These are phyloP conservation scores for Groenewaldozyma salmanticensis DNA, from an alignment of 805 yeast species.

Conservation along the genomic window DNA sequence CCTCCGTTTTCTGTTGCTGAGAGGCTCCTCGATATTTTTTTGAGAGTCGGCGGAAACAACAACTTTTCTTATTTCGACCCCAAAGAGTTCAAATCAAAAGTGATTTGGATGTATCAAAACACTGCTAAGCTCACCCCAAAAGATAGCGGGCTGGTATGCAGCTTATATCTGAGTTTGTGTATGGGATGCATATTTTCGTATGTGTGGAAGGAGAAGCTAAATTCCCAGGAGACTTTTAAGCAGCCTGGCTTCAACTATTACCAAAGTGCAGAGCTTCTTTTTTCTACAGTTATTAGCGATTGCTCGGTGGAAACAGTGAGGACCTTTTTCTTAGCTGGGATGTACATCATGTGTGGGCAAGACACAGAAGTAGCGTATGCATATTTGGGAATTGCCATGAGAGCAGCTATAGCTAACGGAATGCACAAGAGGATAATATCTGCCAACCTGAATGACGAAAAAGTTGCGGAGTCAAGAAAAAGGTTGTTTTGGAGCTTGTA, in stretches of 20 bases:
- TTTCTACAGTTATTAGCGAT: neutral
- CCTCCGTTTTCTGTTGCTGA: neutral
- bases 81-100: neutral
- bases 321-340: constrained; percentile 1
- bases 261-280: constrained; percentile 1
- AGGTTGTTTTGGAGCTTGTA: constrained; percentile 4
- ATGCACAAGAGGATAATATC: neutral
- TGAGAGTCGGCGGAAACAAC: constrained; percentile 1
- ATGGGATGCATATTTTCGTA: neutral
- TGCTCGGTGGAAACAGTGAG: constrained; percentile 2
- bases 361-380: neutral
- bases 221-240: too few relatives aligned
- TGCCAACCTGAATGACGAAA: neutral
- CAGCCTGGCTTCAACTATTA: constrained; percentile 3
- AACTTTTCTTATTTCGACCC: constrained; percentile 4
- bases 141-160: constrained; percentile 1
- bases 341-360: constrained; percentile 1
- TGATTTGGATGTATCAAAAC: neutral
- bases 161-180: neutral
- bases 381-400: constrained; percentile 1
- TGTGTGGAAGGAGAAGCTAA: neutral
- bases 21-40: neutral
- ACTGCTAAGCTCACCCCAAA: neutral
- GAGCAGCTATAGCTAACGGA: neutral
- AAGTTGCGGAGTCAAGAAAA: constrained; percentile 1